Conservation (phyloP, 1,284 basidiomycete genomes). For the Schizophyllum commune region DNA sequence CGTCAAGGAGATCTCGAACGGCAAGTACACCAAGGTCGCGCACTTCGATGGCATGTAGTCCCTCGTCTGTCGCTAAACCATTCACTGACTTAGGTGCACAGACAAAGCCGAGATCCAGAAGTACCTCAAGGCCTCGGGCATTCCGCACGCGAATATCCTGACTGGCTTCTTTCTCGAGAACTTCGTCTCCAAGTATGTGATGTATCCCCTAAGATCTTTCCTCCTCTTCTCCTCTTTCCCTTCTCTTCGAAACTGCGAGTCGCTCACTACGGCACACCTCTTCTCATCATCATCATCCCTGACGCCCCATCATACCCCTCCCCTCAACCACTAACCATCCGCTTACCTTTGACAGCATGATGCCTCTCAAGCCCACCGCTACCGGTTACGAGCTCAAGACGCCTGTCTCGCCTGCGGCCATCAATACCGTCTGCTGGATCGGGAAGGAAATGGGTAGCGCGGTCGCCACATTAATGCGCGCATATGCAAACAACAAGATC, state of each 20-base stretch:
- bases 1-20: constrained; percentile 2
- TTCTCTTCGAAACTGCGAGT: too few species aligned
- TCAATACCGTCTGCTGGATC: constrained; percentile 15
- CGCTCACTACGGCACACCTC: too few species aligned
- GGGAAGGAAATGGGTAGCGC: constrained; percentile 20
- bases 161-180: constrained; percentile 25
- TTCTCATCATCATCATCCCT: too few species aligned
- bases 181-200: constrained; percentile 15
- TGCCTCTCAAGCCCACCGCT: constrained; percentile 6
- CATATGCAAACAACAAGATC: neutral
- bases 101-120: constrained; percentile 22
- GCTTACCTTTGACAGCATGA: too few species aligned
- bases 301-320: too few species aligned
- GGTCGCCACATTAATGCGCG: constrained; percentile 21
- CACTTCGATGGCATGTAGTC: constrained; percentile 2
- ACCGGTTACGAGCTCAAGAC: constrained; percentile 14
- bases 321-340: too few species aligned
- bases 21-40: constrained; percentile 3
- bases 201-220: too few species aligned
- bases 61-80: too few species aligned
- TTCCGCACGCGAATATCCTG: constrained; percentile 20
- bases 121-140: constrained; percentile 16
- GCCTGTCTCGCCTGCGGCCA: constrained; percentile 13
- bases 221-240: too few species aligned
- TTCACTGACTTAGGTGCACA: too few species aligned